Evolutionary conservation across 2,329 filamentous ascomycete genomes (phyloP).

Genomic region (Domatiomyces globalis): DNA sequence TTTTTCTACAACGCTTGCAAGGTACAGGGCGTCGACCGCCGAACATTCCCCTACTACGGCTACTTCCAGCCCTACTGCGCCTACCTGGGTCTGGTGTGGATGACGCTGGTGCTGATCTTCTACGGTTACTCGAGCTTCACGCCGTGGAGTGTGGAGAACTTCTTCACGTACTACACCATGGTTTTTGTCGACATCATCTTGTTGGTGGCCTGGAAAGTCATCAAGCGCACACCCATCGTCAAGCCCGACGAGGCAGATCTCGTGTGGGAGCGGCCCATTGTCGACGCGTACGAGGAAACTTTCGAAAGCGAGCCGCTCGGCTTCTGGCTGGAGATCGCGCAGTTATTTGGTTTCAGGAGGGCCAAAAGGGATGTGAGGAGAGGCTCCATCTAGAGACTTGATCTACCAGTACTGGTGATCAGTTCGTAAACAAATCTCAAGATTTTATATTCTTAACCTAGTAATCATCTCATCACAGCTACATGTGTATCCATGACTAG

Average conservation of each 20-base stretch:
- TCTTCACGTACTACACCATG: slow-evolving; percentile 53
- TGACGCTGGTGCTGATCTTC: slow-evolving; percentile 34
- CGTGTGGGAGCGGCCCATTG: slow-evolving; percentile 45
- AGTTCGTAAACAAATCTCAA: not conserved
- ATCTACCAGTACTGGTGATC: not conserved
- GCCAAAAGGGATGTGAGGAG: slow-evolving; percentile 4
- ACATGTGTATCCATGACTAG: too few species aligned
- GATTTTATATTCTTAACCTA: not conserved
- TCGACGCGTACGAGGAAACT: slow-evolving; percentile 44
- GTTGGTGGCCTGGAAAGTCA: slow-evolving; percentile 49
- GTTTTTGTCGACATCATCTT: slow-evolving; percentile 40
- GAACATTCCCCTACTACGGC: slow-evolving; percentile 42
- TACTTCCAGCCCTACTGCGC: slow-evolving; percentile 46
- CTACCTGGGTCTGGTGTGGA: slow-evolving; percentile 9
- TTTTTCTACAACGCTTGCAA: slow-evolving; percentile 42
- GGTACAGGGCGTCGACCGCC: slow-evolving; percentile 39
- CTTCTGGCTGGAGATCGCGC: slow-evolving; percentile 16
- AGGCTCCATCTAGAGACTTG: not conserved
- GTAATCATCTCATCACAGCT: too few species aligned
- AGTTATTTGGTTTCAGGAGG: slow-evolving; percentile 12
- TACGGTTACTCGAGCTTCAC: slow-evolving; percentile 43
- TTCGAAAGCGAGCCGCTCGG: slow-evolving; percentile 35
- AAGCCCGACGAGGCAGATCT: slow-evolving; percentile 44
- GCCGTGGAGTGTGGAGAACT: slow-evolving; percentile 48
- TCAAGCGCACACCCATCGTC: slow-evolving; percentile 45